Percentiles rank a stretch among this genome's conserved stretches.
phyloP scores from a whole-genome alignment of 192 early-diverging fungal species.

The Pilobolus umbonatus region DNA sequence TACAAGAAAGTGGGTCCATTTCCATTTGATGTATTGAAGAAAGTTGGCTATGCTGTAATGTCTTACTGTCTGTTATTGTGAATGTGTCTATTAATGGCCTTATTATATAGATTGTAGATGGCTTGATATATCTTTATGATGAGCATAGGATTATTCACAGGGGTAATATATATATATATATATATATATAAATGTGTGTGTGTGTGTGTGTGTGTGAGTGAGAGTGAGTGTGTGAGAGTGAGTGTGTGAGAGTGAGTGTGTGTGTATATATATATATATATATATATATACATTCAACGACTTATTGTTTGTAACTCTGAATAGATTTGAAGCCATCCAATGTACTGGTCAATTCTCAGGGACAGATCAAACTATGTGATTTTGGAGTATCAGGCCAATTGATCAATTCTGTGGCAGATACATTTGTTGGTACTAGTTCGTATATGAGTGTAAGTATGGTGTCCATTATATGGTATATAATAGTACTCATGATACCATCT shows the following conservation, averaged over 20 bases:
- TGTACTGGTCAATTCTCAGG: conserved; percentile 75
- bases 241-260: too few relatives aligned
- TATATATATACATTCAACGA: neutral
- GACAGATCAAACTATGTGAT: conserved; percentile 80
- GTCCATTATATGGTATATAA: neutral
- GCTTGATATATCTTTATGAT: conserved; percentile 57
- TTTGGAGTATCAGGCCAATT: conserved; percentile 93
- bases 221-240: too few relatives aligned
- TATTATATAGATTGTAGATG: conserved; percentile 53
- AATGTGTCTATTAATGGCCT: neutral
- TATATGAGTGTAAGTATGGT: conserved; percentile 81
- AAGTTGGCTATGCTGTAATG: conserved; percentile 76
- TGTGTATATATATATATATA: neutral
- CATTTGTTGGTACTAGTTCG: conserved; percentile 80
- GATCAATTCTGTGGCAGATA: conserved; percentile 80
- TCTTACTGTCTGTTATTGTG: neutral
- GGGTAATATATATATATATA: conserved; percentile 44
- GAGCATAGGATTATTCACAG: conserved; percentile 54
- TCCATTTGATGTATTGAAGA: conserved; percentile 80
- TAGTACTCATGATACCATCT: neutral
- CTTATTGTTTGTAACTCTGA: neutral
- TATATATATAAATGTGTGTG: neutral
- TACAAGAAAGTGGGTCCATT: conserved; percentile 90
- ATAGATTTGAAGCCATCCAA: conserved; percentile 84
- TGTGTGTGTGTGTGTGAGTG: too few relatives aligned